These are phyloP conservation scores for Mycena metata DNA, from an alignment of 768 basidiomycete genomes.

Conservation along the genomic window DNA sequence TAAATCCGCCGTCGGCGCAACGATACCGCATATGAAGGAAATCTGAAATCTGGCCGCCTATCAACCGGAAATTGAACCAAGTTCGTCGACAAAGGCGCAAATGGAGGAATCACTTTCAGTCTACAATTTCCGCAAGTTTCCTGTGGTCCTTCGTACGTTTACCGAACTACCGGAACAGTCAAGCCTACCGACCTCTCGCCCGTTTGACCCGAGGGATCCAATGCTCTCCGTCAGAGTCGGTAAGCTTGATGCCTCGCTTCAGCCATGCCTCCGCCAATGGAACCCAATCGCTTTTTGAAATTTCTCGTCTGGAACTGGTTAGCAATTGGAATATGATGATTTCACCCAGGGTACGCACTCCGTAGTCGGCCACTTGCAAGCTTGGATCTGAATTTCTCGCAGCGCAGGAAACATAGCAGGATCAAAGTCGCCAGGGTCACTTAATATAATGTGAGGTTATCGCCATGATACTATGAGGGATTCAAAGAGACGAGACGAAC, in stretches of 20 bases:
- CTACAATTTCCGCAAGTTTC: no score
- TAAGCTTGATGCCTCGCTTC: background rate
- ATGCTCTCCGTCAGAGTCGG: background rate
- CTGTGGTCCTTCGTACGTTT: no score
- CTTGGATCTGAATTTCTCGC: background rate
- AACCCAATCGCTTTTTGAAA: background rate
- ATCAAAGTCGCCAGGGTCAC: background rate
- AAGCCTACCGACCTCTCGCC: background rate
- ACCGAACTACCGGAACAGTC: no score
- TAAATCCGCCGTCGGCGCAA: no score
- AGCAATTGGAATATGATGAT: background rate
- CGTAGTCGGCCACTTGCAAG: background rate
- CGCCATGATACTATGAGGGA: no score
- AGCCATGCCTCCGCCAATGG: background rate
- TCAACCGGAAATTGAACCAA: no score
- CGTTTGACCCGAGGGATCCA: background rate
- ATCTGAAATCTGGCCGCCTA: no score
- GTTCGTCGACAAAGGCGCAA: no score
- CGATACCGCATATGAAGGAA: no score
- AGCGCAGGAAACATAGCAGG: conserved; percentile 1
- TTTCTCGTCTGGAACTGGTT: background rate
- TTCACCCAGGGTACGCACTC: background rate
- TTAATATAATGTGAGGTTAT: no score
- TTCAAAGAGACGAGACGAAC: no score
- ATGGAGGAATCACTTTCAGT: no score